Conservation (phyloP, 2,329 filamentous ascomycete genomes). For the Aspergillus candidus region DNA sequence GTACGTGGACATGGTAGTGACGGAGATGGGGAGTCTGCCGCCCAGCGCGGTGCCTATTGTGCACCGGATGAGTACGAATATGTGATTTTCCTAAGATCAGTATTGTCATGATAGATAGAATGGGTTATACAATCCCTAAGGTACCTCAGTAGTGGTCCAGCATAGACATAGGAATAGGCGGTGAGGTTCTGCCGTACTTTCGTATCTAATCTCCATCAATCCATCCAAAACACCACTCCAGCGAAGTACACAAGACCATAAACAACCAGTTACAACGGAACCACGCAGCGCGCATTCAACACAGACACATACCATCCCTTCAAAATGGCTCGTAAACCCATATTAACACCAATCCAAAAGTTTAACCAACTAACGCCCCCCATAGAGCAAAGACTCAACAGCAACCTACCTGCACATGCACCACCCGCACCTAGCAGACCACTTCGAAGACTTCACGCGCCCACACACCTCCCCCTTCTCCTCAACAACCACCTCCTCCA, state of each 20-base stretch:
- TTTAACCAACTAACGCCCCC: conserved; percentile 1
- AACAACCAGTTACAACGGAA: neutral
- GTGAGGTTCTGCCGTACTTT: too few relatives aligned
- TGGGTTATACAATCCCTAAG: too few relatives aligned
- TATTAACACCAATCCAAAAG: conserved; percentile 4
- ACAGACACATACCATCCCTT: neutral
- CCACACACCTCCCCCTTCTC: conserved; percentile 31
- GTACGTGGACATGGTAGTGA: conserved; percentile 82
- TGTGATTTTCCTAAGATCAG: conserved; percentile 12
- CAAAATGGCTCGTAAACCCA: conserved; percentile 18
- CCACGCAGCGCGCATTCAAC: too few relatives aligned
- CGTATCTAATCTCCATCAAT: too few relatives aligned
- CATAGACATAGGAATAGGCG: too few relatives aligned
- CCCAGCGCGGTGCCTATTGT: conserved; percentile 78
- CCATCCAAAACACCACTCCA: neutral
- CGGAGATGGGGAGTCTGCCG: conserved; percentile 80
- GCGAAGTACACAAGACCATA: neutral
- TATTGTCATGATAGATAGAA: neutral
- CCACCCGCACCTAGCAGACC: conserved; percentile 43
- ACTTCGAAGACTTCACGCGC: conserved; percentile 47
- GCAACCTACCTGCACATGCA: conserved; percentile 45
- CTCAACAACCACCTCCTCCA: too few relatives aligned
- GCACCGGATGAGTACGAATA: conserved; percentile 52
- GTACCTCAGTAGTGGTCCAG: too few relatives aligned
- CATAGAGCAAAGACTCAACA: conserved; percentile 47